phyloP scores from a whole-genome alignment of 345 rosid genomes.

The Syzygium jambos region DNA sequence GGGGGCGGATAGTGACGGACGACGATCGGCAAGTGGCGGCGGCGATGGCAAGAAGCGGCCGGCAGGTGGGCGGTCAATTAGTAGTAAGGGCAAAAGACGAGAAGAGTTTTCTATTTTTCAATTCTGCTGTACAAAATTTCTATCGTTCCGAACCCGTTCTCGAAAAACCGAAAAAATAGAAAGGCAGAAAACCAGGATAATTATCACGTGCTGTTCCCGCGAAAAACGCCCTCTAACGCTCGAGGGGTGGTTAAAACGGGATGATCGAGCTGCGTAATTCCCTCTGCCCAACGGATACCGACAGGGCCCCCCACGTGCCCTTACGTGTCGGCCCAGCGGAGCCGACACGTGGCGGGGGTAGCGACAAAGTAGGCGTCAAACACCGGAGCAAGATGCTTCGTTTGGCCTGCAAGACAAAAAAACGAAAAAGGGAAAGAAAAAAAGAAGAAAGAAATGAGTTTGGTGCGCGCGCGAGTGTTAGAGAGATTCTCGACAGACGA shows the following conservation, averaged over 20 bases:
- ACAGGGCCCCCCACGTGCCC: neutral
- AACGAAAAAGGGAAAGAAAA: neutral
- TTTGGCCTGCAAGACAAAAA: neutral
- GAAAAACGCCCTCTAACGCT: neutral
- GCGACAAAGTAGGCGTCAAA: slow-evolving; percentile 21
- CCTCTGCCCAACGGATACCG: neutral
- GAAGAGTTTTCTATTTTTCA: no score
- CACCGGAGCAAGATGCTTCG: neutral
- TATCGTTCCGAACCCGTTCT: no score
- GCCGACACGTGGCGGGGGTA: neutral
- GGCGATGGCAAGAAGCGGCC: no score
- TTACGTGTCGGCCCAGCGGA: slow-evolving; percentile 6
- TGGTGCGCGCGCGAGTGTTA: neutral
- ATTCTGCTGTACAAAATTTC: no score
- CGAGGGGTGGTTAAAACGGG: neutral
- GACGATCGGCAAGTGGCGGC: no score
- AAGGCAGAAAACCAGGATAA: no score
- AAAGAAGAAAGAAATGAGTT: neutral
- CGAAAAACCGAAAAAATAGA: no score
- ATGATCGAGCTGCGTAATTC: neutral
- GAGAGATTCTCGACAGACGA: slow-evolving; percentile 1
- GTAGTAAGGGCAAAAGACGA: no score
- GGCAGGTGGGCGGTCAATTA: no score
- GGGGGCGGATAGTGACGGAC: no score
- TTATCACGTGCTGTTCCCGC: no score